Conservation (phyloP, 1,139 yeast species). For the Geotrichum fermentans region DNA sequence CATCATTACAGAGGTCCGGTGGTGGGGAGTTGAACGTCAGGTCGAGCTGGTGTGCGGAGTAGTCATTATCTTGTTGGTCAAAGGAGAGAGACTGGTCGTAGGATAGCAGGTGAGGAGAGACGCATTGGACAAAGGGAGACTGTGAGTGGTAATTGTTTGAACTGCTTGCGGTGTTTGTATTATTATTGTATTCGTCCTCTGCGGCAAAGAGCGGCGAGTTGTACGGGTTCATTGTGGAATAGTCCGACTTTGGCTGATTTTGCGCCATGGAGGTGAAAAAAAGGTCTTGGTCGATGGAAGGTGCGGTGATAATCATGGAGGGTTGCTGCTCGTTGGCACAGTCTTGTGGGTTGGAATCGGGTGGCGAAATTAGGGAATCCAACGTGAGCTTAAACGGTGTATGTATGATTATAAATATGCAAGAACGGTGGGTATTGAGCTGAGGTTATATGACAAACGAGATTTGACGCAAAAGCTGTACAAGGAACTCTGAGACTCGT, state of each 20-base stretch:
- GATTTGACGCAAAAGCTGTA: no score
- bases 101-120: neutral
- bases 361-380: conserved; percentile 3
- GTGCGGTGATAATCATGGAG: conserved; percentile 1
- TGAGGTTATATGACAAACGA: no score
- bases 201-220: neutral
- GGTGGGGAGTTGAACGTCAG: neutral
- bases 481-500: no score
- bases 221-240: no score
- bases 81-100: neutral
- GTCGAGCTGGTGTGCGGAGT: neutral
- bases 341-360: neutral
- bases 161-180: neutral
- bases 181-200: neutral
- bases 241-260: no score
- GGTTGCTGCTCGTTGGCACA: neutral
- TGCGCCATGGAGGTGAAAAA: neutral
- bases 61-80: neutral
- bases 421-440: neutral
- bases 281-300: neutral
- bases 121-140: neutral
- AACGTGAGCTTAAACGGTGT: no score
- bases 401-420: neutral
- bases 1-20: neutral
- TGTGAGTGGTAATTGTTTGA: neutral